A percentile compares a stretch with the other conserved stretches of the same genome.
phyloP scores from a whole-genome alignment of 1,284 basidiomycete genomes.

The Calocybe gambosa region DNA sequence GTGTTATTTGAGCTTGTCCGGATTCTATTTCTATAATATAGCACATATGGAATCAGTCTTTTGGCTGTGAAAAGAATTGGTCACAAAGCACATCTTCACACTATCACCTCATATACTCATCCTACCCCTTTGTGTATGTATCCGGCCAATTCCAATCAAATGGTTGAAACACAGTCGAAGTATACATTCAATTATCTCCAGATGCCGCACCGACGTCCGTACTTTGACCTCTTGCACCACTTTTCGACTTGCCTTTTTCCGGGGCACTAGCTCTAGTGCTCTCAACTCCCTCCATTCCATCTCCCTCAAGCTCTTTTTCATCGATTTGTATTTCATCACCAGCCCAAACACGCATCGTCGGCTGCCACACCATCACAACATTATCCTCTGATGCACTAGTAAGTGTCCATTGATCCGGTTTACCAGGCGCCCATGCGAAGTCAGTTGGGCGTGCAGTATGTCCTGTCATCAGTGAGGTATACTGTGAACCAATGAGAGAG shows the following conservation, averaged over 20 bases:
- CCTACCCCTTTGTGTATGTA: neutral
- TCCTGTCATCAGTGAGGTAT: constrained; percentile 33
- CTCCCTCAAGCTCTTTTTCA: constrained; percentile 69
- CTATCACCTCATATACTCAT: constrained; percentile 17
- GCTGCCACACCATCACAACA: constrained; percentile 84
- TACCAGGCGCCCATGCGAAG: constrained; percentile 80
- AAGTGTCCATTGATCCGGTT: constrained; percentile 71
- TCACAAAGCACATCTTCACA: constrained; percentile 15
- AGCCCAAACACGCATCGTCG: constrained; percentile 82
- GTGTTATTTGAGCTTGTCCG: constrained; percentile 68
- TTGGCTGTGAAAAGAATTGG: constrained; percentile 1
- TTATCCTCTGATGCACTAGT: constrained; percentile 82
- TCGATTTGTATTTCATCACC: constrained; percentile 75
- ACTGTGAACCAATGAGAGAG: neutral
- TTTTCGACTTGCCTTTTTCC: constrained; percentile 25
- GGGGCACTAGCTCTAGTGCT: constrained; percentile 24
- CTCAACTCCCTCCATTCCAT: constrained; percentile 73
- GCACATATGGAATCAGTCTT: neutral
- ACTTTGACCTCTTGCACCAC: constrained; percentile 39
- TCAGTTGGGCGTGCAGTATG: constrained; percentile 79
- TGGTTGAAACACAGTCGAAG: neutral
- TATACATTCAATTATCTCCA: constrained; percentile 19
- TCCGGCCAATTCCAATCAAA: neutral
- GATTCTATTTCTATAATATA: constrained; percentile 52
- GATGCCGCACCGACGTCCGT: constrained; percentile 47